Percentiles rank a stretch among this genome's conserved stretches.
phyloP scores from a whole-genome alignment of 2,329 filamentous ascomycete genomes.

The Seiridium unicorne region DNA sequence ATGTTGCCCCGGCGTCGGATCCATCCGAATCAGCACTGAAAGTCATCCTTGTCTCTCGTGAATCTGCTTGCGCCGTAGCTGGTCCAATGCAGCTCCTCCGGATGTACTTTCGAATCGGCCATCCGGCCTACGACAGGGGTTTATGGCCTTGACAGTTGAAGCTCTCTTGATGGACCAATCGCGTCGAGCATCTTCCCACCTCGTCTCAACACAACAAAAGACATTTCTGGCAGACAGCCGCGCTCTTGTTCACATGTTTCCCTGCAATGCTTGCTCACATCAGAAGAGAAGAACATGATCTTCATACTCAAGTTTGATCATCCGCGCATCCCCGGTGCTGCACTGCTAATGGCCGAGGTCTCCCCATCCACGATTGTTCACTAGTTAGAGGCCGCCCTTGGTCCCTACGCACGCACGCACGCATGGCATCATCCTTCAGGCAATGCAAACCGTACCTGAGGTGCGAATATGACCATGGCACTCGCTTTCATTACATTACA shows the following conservation, averaged over 20 bases:
- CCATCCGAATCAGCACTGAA: too few species aligned
- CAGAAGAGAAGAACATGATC: background rate
- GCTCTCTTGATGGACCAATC: conserved; percentile 3
- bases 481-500: background rate
- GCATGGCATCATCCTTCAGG: background rate
- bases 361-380: too few species aligned
- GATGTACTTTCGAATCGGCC: background rate
- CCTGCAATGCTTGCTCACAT: too few species aligned
- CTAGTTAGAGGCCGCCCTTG: too few species aligned
- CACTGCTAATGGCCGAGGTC: too few species aligned
- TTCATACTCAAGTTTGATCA: too few species aligned
- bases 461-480: background rate
- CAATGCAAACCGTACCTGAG: background rate
- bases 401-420: background rate
- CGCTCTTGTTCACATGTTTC: background rate
- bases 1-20: too few species aligned
- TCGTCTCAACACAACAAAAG: background rate
- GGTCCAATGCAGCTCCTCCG: background rate
- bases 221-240: background rate
- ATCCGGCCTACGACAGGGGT: background rate
- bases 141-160: background rate
- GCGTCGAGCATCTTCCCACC: background rate
- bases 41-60: too few species aligned
- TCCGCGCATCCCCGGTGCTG: too few species aligned
- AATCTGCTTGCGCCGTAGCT: too few species aligned